phyloP scores from a whole-genome alignment of 75 land plant species.

The Selaginella tamariscina region DNA sequence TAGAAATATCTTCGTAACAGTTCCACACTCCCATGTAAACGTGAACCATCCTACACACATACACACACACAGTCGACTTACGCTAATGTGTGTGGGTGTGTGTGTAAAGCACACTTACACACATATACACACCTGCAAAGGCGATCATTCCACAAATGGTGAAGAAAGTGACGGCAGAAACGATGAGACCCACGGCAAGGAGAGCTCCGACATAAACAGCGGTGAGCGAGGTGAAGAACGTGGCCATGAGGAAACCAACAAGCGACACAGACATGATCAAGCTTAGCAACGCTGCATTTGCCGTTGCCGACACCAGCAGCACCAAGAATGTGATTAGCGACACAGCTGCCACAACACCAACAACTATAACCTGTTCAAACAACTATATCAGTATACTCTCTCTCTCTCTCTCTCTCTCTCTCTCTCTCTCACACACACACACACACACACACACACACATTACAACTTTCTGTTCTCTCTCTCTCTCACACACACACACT shows the following conservation, averaged over 20 bases:
- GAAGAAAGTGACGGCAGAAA: conserved; percentile 49
- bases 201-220: conserved; percentile 66
- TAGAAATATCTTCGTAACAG: neutral
- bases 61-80: too few relatives aligned
- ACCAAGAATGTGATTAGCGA: conserved; percentile 30
- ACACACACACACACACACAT: too few relatives aligned
- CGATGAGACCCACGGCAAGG: conserved; percentile 40
- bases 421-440: too few relatives aligned
- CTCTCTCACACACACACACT: too few relatives aligned
- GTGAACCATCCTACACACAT: neutral
- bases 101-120: neutral
- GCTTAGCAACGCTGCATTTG: conserved; percentile 63
- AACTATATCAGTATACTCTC: too few relatives aligned
- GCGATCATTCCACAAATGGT: conserved; percentile 47
- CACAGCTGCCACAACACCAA: neutral
- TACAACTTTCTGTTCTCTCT: too few relatives aligned
- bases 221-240: conserved; percentile 56
- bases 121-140: conserved; percentile 39
- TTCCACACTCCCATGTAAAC: neutral
- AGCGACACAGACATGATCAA: conserved; percentile 65
- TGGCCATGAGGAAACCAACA: conserved; percentile 72
- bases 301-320: conserved; percentile 58
- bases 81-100: too few relatives aligned
- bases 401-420: too few relatives aligned
- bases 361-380: neutral